Conservation (phyloP, 2,329 filamentous ascomycete genomes). For the Apiospora koreana region DNA sequence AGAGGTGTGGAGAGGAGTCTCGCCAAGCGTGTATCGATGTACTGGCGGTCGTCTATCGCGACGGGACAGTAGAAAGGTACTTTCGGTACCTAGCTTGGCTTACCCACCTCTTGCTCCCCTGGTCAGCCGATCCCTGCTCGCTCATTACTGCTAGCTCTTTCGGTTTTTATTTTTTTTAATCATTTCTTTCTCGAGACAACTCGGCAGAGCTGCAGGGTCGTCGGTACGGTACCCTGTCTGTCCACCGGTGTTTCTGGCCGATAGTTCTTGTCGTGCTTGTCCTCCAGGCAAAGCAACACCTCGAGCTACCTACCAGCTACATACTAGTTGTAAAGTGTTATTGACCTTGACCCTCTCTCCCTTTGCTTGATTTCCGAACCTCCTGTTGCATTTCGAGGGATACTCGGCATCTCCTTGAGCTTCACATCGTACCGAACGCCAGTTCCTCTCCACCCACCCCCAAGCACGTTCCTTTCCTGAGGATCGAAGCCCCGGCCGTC, state of each 20-base stretch:
- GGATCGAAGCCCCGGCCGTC: conserved; percentile 23
- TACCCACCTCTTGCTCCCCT: background rate
- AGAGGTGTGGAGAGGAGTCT: background rate
- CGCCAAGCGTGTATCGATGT: background rate
- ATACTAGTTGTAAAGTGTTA: conserved; percentile 19
- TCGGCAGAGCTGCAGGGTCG: conserved; percentile 15
- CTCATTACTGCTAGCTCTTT: conserved; percentile 7
- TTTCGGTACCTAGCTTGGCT: background rate
- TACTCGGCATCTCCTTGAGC: conserved; percentile 23
- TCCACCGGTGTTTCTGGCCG: background rate
- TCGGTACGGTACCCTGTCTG: conserved; percentile 11
- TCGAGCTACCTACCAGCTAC: conserved; percentile 17
- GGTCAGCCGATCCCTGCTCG: conserved; percentile 6
- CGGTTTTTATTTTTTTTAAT: background rate
- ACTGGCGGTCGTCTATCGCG: background rate
- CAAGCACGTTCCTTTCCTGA: conserved; percentile 21
- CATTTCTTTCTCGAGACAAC: conserved; percentile 6
- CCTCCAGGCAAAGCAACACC: conserved; percentile 16
- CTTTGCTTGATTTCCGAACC: conserved; percentile 14
- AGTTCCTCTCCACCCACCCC: conserved; percentile 39
- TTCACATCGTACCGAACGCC: conserved; percentile 23
- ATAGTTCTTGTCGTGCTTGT: conserved; percentile 3
- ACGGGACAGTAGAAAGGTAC: conserved; percentile 3
- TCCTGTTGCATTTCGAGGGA: conserved; percentile 19
- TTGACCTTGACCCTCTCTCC: conserved; percentile 27